A percentile compares a stretch with the other conserved stretches of the same genome.
phyloP scores from a whole-genome alignment of 768 basidiomycete species.

The Phlebiopsis gigantea region DNA sequence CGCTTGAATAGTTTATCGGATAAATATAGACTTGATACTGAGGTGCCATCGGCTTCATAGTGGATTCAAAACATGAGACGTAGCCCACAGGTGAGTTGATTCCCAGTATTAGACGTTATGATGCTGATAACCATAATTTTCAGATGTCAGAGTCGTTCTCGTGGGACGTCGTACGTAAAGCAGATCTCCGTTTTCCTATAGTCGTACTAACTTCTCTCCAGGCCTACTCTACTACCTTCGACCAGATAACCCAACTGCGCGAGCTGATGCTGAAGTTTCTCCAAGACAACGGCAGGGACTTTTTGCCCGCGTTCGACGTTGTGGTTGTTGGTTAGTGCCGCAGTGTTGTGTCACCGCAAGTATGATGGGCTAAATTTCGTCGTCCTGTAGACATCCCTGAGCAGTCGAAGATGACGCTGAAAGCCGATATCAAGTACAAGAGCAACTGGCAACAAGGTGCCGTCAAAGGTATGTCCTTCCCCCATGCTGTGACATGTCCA shows the following conservation, averaged over 20 bases:
- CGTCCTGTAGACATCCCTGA: slow-evolving; percentile 60
- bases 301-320: slow-evolving; percentile 70
- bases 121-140: neutral
- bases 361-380: neutral
- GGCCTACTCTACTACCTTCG: slow-evolving; percentile 70
- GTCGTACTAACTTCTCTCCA: neutral
- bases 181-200: neutral
- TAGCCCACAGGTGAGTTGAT: slow-evolving; percentile 49
- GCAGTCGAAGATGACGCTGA: slow-evolving; percentile 71
- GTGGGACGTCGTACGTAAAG: slow-evolving; percentile 62
- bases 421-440: slow-evolving; percentile 85
- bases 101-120: neutral
- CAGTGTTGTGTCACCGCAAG: neutral
- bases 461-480: slow-evolving; percentile 44
- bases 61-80: slow-evolving; percentile 69
- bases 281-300: slow-evolving; percentile 67
- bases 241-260: slow-evolving; percentile 73
- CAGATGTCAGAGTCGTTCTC: slow-evolving; percentile 75
- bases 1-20: slow-evolving; percentile 17
- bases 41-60: slow-evolving; percentile 30
- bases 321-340: slow-evolving; percentile 47
- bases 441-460: slow-evolving; percentile 80
- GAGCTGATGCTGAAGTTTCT: slow-evolving; percentile 78
- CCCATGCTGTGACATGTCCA: neutral
- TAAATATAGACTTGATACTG: neutral